Conservation (phyloP, 495 filamentous ascomycete genomes). For the Poronia punctata region DNA sequence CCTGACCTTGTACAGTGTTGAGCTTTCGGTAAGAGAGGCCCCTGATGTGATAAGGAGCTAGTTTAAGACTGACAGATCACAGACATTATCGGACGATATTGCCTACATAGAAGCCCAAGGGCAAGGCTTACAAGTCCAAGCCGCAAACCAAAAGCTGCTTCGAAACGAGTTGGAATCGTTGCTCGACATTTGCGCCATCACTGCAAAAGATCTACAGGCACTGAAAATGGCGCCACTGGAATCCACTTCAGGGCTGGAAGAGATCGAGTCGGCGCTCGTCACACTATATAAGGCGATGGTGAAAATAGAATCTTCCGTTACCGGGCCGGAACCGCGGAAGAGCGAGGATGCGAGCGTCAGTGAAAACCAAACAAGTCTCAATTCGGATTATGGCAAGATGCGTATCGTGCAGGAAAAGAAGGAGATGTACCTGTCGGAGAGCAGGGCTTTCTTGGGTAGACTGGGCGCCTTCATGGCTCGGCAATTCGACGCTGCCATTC, state of each 20-base stretch:
- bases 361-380: constrained; percentile 49
- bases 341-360: constrained; percentile 40
- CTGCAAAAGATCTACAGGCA: constrained; percentile 60
- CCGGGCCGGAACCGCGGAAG: constrained; percentile 45
- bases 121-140: constrained; percentile 92
- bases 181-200: constrained; percentile 81
- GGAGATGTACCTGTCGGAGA: constrained; percentile 72
- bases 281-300: constrained; percentile 88
- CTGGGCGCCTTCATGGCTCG: constrained; percentile 73
- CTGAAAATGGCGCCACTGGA: constrained; percentile 70
- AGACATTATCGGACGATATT: constrained; percentile 93
- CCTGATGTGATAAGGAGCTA: neutral
- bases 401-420: constrained; percentile 88
- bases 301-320: constrained; percentile 79
- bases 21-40: constrained; percentile 67
- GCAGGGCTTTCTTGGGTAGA: constrained; percentile 62
- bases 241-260: constrained; percentile 58
- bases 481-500: constrained; percentile 68
- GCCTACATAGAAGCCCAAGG: constrained; percentile 95
- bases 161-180: constrained; percentile 78
- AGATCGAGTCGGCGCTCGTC: constrained; percentile 70
- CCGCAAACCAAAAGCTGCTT: constrained; percentile 91
- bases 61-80: constrained; percentile 27
- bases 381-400: constrained; percentile 84
- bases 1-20: constrained; percentile 86